Conservation (phyloP, 2,329 filamentous ascomycete genomes). For the Fusarium anguioides region DNA sequence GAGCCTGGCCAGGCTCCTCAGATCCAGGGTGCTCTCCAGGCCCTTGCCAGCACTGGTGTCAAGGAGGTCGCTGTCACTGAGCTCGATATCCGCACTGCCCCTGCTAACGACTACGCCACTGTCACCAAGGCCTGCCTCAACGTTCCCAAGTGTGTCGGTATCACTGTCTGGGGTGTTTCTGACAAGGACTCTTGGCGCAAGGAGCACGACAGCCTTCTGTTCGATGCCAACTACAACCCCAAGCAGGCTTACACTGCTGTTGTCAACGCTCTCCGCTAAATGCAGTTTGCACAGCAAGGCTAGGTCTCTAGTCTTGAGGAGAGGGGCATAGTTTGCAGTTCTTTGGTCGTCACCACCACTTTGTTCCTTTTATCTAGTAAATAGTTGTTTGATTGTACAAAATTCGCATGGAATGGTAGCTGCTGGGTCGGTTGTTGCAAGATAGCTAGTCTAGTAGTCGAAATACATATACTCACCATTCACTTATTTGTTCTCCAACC, state of each 20-base stretch:
- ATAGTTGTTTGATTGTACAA: conserved; percentile 19
- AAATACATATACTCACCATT: conserved; percentile 8
- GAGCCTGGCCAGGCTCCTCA: conserved; percentile 47
- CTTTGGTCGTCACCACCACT: conserved; percentile 1
- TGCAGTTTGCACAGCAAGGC: neutral
- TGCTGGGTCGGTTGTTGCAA: neutral
- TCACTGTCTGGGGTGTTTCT: conserved; percentile 71
- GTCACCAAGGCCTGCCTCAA: conserved; percentile 69
- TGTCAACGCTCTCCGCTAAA: conserved; percentile 26
- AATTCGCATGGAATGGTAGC: neutral
- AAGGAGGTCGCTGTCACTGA: conserved; percentile 75
- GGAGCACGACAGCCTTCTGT: conserved; percentile 62
- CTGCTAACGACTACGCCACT: conserved; percentile 67
- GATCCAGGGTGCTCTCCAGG: conserved; percentile 61
- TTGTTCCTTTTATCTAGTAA: conserved; percentile 2
- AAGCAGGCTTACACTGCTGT: conserved; percentile 63
- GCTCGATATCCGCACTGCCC: conserved; percentile 72
- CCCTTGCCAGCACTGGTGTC: conserved; percentile 60
- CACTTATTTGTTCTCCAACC: fast-evolving
- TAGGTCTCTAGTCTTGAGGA: neutral
- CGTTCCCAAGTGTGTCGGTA: conserved; percentile 69
- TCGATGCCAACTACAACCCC: conserved; percentile 62
- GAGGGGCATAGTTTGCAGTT: neutral
- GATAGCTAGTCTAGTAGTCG: neutral
- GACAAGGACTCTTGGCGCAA: conserved; percentile 52